Evolutionary conservation across 352 stramenopile species (phyloP).

Genomic region (Globisporangium splendens): DNA sequence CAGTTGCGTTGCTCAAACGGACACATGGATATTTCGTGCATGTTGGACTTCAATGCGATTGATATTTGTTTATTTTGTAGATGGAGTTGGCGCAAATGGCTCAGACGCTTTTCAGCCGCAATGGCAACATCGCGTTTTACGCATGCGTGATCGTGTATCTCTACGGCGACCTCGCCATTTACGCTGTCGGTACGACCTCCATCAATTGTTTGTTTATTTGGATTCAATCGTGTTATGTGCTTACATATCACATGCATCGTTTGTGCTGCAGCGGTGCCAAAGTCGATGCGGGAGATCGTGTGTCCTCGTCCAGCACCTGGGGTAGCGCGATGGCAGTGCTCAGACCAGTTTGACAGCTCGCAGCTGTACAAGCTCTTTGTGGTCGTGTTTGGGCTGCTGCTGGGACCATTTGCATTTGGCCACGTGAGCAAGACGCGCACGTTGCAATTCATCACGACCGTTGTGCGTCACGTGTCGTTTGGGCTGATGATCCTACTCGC

Average conservation of each 20-base stretch:
- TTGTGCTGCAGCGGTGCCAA: constrained; percentile 68
- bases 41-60: too few relatives aligned
- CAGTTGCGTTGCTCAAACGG: not conserved
- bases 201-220: not conserved
- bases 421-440: constrained; percentile 82
- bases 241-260: not conserved
- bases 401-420: constrained; percentile 76
- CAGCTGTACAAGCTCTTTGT: constrained; percentile 85
- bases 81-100: constrained; percentile 86
- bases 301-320: constrained; percentile 56
- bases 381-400: constrained; percentile 60
- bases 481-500: constrained; percentile 81
- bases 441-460: constrained; percentile 74
- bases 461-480: constrained; percentile 83
- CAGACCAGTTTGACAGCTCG: constrained; percentile 62
- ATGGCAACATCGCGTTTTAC: constrained; percentile 76
- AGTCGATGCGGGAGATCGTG: constrained; percentile 81
- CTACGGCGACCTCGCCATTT: constrained; percentile 85
- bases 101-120: constrained; percentile 63
- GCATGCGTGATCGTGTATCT: constrained; percentile 79
- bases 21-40: too few relatives aligned
- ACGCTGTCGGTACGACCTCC: constrained; percentile 69
- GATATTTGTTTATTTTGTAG: constrained; percentile 23
- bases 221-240: not conserved
- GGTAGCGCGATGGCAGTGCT: constrained; percentile 64